A percentile compares a stretch with the other conserved stretches of the same genome.
Evolutionary conservation across 345 rosid genomes (phyloP).

Genomic region (Salix arbutifolia): DNA sequence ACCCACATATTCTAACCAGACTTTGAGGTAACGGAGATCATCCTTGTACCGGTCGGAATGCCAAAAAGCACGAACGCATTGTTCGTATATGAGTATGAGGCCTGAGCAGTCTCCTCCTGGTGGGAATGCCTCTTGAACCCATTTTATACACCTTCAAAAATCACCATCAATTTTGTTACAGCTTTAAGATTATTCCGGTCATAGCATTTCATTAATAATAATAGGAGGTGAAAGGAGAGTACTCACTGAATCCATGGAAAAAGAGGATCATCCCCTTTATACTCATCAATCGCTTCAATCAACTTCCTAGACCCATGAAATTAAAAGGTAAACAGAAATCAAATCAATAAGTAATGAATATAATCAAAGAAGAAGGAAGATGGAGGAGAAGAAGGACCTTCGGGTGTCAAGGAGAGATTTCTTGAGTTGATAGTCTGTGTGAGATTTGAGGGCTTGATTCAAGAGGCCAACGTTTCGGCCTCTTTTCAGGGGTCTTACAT

Average conservation of each 20-base stretch:
- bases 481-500: conserved; percentile 78
- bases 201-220: too few species aligned
- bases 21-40: conserved; percentile 90
- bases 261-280: conserved; percentile 81
- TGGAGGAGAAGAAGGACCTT: conserved; percentile 33
- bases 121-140: conserved; percentile 93
- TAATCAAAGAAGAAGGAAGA: background rate
- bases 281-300: conserved; percentile 68
- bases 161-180: background rate
- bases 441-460: conserved; percentile 71
- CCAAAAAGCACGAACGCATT: conserved; percentile 89
- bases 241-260: conserved; percentile 80
- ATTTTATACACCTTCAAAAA: conserved; percentile 69
- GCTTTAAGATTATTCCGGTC: background rate
- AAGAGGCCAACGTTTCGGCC: conserved; percentile 71
- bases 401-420: conserved; percentile 58
- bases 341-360: background rate
- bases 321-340: background rate
- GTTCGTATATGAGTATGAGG: conserved; percentile 72
- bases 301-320: conserved; percentile 43
- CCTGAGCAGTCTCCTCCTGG: conserved; percentile 82
- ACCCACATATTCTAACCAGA: conserved; percentile 94
- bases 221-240: background rate
- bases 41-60: conserved; percentile 69
- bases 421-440: conserved; percentile 42